Evolutionary conservation across 139 green algal species (phyloP).

Genomic region (Tetradesmus lagerheimii): DNA sequence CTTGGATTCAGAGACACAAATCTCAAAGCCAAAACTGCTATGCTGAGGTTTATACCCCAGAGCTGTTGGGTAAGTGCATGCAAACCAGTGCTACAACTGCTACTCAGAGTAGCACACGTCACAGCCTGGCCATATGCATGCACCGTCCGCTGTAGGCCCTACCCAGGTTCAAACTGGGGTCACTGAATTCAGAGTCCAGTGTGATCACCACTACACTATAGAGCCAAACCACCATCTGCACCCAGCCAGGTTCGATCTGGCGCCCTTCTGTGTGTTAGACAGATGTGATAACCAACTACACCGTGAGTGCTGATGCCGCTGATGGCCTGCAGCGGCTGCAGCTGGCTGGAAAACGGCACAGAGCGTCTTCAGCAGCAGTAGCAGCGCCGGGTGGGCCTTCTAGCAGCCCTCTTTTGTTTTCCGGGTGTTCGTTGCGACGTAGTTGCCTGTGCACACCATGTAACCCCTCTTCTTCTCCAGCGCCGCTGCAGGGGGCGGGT

Average conservation of each 20-base stretch:
- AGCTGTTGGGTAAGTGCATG: too few species aligned
- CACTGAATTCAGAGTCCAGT: constrained; percentile 30
- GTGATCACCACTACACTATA: constrained; percentile 36
- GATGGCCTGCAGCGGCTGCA: neutral
- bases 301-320: neutral
- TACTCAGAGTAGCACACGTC: neutral
- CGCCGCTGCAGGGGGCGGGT: too few species aligned
- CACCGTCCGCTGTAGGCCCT: constrained; percentile 55
- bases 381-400: too few species aligned
- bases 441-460: too few species aligned
- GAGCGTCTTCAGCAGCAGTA: too few species aligned
- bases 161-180: constrained; percentile 76
- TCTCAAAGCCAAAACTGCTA: too few species aligned
- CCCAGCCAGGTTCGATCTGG: neutral
- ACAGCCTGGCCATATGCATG: neutral
- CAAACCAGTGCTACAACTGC: too few species aligned
- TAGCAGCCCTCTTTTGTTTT: too few species aligned
- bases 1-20: constrained; percentile 30
- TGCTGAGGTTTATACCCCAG: too few species aligned
- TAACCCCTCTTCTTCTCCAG: too few species aligned
- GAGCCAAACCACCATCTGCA: neutral
- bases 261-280: neutral
- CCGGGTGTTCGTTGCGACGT: too few species aligned
- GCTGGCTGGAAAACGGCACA: neutral
- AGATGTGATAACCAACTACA: neutral